Evolutionary conservation across 2,329 filamentous ascomycete genomes (phyloP).

Genomic region (Didymella pomorum): DNA sequence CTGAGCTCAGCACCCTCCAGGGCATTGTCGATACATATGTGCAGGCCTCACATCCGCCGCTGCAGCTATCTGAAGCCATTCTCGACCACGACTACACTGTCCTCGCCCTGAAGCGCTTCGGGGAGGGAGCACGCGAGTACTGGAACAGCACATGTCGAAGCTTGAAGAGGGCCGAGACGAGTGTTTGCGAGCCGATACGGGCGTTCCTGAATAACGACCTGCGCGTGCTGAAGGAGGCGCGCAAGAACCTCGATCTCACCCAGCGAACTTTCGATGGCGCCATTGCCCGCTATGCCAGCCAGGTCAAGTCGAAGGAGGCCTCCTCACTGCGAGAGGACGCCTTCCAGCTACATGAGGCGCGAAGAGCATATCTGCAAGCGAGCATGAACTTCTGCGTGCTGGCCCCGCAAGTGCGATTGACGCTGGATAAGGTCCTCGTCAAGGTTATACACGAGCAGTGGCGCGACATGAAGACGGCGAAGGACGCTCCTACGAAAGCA

Average conservation of each 20-base stretch:
- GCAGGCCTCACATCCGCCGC: constrained; percentile 75
- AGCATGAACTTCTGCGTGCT: constrained; percentile 93
- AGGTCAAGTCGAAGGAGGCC: constrained; percentile 92
- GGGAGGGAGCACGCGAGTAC: constrained; percentile 86
- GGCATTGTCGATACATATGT: constrained; percentile 80
- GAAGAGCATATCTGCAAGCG: constrained; percentile 88
- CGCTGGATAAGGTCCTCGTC: constrained; percentile 86
- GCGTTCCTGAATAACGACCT: constrained; percentile 81
- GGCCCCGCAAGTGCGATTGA: constrained; percentile 83
- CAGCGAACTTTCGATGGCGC: constrained; percentile 87
- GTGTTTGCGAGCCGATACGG: constrained; percentile 82
- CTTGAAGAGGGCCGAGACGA: constrained; percentile 78
- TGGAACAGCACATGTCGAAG: constrained; percentile 79
- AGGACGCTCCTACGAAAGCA: constrained; percentile 68
- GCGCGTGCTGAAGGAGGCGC: constrained; percentile 83
- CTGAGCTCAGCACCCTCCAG: constrained; percentile 78
- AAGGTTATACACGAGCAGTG: constrained; percentile 85
- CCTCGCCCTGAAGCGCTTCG: constrained; percentile 82
- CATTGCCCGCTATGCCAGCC: constrained; percentile 80
- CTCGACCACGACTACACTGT: constrained; percentile 96
- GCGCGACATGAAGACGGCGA: constrained; percentile 79
- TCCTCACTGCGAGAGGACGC: constrained; percentile 92
- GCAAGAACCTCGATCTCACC: constrained; percentile 75
- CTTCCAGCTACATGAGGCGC: constrained; percentile 91
- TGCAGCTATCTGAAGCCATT: constrained; percentile 78